Evolutionary conservation across 805 yeast genomes (phyloP).

Genomic region (Candida nonsorbophila): DNA sequence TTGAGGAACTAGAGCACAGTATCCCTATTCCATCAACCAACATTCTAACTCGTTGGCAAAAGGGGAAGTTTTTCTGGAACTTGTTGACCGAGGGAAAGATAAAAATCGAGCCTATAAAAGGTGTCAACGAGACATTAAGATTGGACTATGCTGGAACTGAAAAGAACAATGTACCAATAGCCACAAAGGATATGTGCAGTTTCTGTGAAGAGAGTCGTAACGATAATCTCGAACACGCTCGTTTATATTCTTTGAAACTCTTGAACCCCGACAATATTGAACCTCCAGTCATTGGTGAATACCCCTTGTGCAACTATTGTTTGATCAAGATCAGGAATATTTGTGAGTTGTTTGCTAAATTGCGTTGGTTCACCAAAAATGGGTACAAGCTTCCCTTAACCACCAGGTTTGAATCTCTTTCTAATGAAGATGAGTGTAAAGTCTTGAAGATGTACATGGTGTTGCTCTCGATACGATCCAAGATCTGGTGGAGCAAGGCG

Average conservation of each 20-base stretch:
- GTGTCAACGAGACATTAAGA: conserved; percentile 71
- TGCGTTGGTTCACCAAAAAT: conserved; percentile 53
- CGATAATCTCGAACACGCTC: conserved; percentile 68
- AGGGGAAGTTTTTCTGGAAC: conserved; percentile 49
- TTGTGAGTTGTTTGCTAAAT: conserved; percentile 76
- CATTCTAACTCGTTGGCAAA: conserved; percentile 36
- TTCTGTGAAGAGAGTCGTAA: conserved; percentile 78
- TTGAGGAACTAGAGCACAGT: conserved; percentile 68
- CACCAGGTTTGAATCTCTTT: conserved; percentile 1
- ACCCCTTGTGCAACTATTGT: conserved; percentile 80
- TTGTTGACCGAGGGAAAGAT: conserved; percentile 77
- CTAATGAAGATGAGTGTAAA: conserved; percentile 24
- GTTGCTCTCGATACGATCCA: conserved; percentile 52
- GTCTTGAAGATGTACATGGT: conserved; percentile 49
- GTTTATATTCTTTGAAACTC: conserved; percentile 64
- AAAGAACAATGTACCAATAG: conserved; percentile 44
- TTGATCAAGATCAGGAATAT: conserved; percentile 71
- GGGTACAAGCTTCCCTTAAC: conserved; percentile 46
- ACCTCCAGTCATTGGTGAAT: conserved; percentile 32
- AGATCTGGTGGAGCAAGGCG: conserved; percentile 76
- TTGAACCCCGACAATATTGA: conserved; percentile 25
- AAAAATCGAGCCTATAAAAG: conserved; percentile 80
- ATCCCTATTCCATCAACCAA: conserved; percentile 31
- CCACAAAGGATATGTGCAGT: conserved; percentile 69
- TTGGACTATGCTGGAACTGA: conserved; percentile 19